phyloP scores from a whole-genome alignment of 306 rosid species.

The Chamaecrista fasciculata region DNA sequence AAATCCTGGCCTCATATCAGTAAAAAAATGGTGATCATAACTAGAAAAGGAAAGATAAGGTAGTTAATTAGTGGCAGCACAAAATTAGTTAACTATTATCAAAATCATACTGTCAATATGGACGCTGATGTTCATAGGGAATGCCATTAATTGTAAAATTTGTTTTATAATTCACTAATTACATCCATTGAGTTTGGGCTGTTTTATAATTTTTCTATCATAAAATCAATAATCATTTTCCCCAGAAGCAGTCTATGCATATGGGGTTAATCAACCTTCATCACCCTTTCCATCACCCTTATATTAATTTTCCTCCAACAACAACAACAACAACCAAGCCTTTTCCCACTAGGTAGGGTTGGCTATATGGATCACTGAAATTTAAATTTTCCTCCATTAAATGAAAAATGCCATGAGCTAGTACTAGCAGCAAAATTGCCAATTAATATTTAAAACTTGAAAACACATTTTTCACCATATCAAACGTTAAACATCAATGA shows the following conservation, averaged over 20 bases:
- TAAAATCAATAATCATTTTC: constrained; percentile 13
- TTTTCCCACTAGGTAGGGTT: too few species aligned
- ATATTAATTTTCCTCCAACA: too few species aligned
- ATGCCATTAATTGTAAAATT: not conserved
- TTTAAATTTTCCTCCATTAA: not conserved
- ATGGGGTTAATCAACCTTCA: constrained; percentile 14
- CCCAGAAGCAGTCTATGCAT: not conserved
- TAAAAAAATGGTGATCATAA: constrained; percentile 6
- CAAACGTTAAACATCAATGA: not conserved
- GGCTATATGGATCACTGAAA: too few species aligned
- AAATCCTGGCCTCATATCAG: not conserved
- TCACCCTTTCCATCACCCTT: not conserved
- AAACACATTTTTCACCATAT: not conserved
- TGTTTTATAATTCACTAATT: not conserved
- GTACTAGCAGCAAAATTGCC: not conserved
- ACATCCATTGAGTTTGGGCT: not conserved
- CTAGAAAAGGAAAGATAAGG: too few species aligned
- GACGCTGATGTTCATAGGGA: not conserved
- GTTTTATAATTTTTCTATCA: not conserved
- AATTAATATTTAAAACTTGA: not conserved
- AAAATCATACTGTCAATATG: constrained; percentile 22
- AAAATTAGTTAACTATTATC: constrained; percentile 9
- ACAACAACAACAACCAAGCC: too few species aligned
- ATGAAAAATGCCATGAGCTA: constrained; percentile 7
- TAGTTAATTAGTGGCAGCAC: not conserved